A percentile compares a stretch with the other conserved stretches of the same genome.
phyloP scores from a whole-genome alignment of 1,284 basidiomycete genomes.

The Ganoderma lingzhi region DNA sequence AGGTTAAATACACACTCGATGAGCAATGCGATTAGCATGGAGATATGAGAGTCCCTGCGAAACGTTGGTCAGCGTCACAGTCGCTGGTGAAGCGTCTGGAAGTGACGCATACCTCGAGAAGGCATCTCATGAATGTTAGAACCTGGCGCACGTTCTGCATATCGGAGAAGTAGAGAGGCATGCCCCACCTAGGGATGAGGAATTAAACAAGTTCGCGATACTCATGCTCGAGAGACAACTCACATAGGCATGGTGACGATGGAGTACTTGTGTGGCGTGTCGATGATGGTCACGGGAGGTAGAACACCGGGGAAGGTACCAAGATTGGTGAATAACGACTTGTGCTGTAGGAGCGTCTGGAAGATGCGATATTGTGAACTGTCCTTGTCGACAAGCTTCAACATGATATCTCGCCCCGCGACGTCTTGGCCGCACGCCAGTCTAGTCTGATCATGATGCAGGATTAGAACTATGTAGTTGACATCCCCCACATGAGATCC shows the following conservation, averaged over 20 bases:
- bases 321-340: neutral
- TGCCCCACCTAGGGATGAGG: neutral
- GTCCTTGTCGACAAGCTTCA: constrained; percentile 16
- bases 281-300: neutral
- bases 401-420: constrained; percentile 8
- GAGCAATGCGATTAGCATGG: neutral
- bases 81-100: too few relatives aligned
- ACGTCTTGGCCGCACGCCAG: neutral
- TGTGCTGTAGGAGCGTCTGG: neutral
- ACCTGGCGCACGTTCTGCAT: neutral
- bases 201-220: neutral
- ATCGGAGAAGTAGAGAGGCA: neutral
- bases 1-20: too few relatives aligned
- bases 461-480: too few relatives aligned
- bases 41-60: neutral
- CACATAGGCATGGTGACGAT: neutral
- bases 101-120: neutral
- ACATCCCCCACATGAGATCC: too few relatives aligned
- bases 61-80: too few relatives aligned
- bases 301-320: constrained; percentile 14
- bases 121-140: neutral
- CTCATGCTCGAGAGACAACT: too few relatives aligned
- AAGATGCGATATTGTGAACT: constrained; percentile 4
- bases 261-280: neutral
- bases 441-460: too few relatives aligned